phyloP scores from a whole-genome alignment of 495 filamentous ascomycete species.

The Penicillium cosmopolitanum region DNA sequence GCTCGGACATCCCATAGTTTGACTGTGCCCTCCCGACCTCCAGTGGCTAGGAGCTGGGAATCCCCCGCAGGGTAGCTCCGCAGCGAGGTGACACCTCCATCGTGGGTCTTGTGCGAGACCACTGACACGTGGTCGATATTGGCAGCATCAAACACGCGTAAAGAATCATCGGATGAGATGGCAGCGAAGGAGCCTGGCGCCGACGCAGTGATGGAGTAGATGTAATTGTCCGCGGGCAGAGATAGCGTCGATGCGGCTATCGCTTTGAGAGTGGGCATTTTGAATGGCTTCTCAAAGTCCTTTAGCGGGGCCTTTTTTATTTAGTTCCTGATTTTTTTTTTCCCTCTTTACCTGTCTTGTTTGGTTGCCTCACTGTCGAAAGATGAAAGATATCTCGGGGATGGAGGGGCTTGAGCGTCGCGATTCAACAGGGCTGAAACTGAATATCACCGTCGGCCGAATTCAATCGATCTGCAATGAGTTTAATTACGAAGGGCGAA shows the following conservation, averaged over 20 bases:
- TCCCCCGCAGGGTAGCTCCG: constrained; percentile 35
- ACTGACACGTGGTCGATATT: constrained; percentile 41
- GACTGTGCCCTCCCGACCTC: constrained; percentile 53
- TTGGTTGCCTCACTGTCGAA: not conserved
- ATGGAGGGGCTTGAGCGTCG: too few relatives aligned
- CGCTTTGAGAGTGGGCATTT: constrained; percentile 45
- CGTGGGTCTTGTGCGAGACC: constrained; percentile 38
- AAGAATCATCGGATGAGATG: constrained; percentile 61
- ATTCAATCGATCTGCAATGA: not conserved
- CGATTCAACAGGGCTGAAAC: too few relatives aligned
- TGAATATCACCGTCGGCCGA: not conserved
- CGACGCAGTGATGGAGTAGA: constrained; percentile 50
- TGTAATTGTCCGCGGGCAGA: constrained; percentile 52
- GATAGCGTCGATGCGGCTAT: constrained; percentile 48
- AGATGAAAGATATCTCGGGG: too few relatives aligned
- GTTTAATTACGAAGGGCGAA: not conserved
- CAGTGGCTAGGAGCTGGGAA: constrained; percentile 42
- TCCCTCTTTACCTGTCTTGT: not conserved
- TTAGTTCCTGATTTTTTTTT: not conserved
- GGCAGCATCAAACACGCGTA: constrained; percentile 51
- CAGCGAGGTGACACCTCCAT: constrained; percentile 50
- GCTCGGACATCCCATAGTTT: constrained; percentile 51
- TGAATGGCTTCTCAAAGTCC: not conserved
- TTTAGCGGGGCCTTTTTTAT: not conserved
- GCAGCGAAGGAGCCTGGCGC: constrained; percentile 45